Percentiles rank a stretch among this genome's conserved stretches.
Evolutionary conservation across 495 filamentous ascomycete species (phyloP).

Genomic region (Oleoguttula mirabilis): DNA sequence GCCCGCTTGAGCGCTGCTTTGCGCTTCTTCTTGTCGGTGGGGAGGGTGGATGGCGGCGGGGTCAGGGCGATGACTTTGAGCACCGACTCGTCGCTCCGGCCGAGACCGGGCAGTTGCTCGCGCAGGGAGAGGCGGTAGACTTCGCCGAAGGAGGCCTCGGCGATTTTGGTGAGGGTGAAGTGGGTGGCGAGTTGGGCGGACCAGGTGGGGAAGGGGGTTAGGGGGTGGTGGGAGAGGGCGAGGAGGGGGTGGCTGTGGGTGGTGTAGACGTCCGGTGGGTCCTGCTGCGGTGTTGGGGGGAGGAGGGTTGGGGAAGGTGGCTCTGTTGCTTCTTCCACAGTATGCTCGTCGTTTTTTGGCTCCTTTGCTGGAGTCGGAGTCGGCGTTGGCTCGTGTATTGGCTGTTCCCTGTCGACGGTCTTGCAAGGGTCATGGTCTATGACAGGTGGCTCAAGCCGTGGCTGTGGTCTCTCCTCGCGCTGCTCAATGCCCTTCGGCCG

Average conservation of each 20-base stretch:
- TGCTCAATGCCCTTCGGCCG: not conserved
- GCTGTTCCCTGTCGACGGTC: not conserved
- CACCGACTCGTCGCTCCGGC: conserved; percentile 27
- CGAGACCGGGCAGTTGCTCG: conserved; percentile 24
- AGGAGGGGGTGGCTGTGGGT: conserved; percentile 8
- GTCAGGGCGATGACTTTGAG: conserved; percentile 33
- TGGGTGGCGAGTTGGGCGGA: conserved; percentile 36
- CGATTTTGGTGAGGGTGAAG: conserved; percentile 48
- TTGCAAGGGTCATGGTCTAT: not conserved
- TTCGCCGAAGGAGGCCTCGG: conserved; percentile 57
- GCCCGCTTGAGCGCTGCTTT: conserved; percentile 23
- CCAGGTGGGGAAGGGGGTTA: conserved; percentile 33
- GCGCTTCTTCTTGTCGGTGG: conserved; percentile 18
- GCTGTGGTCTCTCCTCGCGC: not conserved
- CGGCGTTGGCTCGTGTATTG: not conserved
- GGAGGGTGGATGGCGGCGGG: conserved; percentile 20
- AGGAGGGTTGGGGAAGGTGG: not conserved
- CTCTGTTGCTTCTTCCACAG: not conserved
- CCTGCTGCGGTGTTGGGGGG: not conserved
- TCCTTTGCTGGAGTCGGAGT: not conserved
- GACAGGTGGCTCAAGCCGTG: not conserved
- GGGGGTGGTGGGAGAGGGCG: conserved; percentile 3
- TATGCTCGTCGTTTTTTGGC: not conserved
- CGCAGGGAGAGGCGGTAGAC: conserved; percentile 48
- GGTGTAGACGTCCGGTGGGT: conserved; percentile 2